Conservation (phyloP, 2,329 filamentous ascomycete species). For the Colletotrichum graminicola region DNA sequence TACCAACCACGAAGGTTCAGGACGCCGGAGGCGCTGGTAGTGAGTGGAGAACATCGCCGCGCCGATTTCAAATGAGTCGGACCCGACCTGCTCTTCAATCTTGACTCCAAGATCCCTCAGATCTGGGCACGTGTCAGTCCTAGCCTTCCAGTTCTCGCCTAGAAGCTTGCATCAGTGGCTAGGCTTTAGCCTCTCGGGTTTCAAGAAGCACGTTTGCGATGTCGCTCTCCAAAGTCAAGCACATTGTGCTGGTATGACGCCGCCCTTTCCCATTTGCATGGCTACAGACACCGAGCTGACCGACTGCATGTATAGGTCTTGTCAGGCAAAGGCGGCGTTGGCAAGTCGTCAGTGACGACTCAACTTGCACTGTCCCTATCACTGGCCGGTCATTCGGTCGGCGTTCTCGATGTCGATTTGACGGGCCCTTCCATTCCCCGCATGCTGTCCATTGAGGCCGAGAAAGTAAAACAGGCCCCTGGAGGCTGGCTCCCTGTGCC, state of each 20-base stretch:
- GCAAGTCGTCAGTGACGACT: conserved; percentile 97
- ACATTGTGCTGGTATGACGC: conserved; percentile 77
- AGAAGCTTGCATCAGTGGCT: background rate
- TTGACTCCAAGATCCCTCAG: conserved; percentile 3
- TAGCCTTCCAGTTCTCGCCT: background rate
- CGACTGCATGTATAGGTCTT: conserved; percentile 68
- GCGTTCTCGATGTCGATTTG: conserved; percentile 95
- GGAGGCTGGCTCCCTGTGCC: conserved; percentile 92
- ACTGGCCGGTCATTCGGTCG: conserved; percentile 87
- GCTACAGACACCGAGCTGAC: background rate
- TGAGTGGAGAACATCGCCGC: conserved; percentile 28
- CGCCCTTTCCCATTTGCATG: conserved; percentile 19
- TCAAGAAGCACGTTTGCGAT: conserved; percentile 53
- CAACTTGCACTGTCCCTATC: conserved; percentile 93
- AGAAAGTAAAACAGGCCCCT: conserved; percentile 91
- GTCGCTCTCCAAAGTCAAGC: conserved; percentile 78
- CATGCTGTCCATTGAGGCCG: conserved; percentile 89
- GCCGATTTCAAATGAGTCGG: conserved; percentile 34
- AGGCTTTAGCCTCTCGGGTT: background rate
- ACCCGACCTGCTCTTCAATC: conserved; percentile 18
- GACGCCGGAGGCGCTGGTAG: background rate
- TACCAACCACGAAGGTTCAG: conserved; percentile 28
- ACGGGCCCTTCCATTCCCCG: conserved; percentile 97
- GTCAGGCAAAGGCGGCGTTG: conserved; percentile 97
- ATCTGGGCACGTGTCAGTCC: background rate